Evolutionary conservation across 257 asterid genomes (phyloP).

Genomic region (Capsicum rhomboideum): DNA sequence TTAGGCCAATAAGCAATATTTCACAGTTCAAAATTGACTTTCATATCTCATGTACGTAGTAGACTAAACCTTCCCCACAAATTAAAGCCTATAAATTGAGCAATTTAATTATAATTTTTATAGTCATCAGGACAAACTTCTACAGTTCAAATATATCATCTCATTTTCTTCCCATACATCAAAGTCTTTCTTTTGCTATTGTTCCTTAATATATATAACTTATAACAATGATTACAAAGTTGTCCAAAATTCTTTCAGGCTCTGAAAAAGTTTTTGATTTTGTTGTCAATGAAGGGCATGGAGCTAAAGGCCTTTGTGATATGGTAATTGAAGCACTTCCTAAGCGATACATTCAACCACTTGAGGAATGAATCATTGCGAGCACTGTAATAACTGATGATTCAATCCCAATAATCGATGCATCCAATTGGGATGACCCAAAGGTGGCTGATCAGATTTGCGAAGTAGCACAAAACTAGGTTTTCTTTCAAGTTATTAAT

Average conservation of each 20-base stretch:
- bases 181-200: not conserved
- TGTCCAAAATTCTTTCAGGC: not conserved
- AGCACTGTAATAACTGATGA: not conserved
- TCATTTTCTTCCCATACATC: not conserved
- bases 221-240: not conserved
- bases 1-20: not conserved
- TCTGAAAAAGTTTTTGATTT: not conserved
- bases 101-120: too few species aligned
- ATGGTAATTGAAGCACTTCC: constrained; percentile 12
- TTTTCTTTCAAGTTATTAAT: constrained; percentile 25
- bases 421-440: constrained; percentile 16
- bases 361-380: not conserved
- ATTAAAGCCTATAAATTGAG: not conserved
- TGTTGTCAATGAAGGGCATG: constrained; percentile 13
- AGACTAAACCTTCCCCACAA: not conserved
- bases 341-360: constrained; percentile 17
- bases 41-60: not conserved
- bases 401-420: constrained; percentile 17
- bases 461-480: constrained; percentile 18
- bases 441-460: constrained; percentile 9
- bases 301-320: constrained; percentile 18
- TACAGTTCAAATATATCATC: not conserved
- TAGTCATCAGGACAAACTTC: too few species aligned
- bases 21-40: not conserved
- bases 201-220: not conserved